Conservation (phyloP, 257 asterid genomes). For the Hygrophila difformis region DNA sequence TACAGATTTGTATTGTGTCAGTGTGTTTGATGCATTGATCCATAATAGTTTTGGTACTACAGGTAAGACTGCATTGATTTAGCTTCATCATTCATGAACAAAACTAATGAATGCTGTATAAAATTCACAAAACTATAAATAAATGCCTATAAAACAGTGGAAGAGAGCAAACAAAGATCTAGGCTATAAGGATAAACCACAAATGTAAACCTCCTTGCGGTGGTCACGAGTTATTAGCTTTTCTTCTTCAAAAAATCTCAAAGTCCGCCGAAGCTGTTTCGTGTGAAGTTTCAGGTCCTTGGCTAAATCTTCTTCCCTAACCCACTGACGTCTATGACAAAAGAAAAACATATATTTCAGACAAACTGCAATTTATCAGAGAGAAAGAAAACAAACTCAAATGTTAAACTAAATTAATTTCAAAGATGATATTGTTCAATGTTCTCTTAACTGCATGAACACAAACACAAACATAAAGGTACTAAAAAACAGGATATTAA, state of each 20-base stretch:
- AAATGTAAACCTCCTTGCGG: conserved; percentile 72
- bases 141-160: conserved; percentile 15
- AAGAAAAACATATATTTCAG: conserved; percentile 15
- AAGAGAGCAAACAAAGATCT: conserved; percentile 14
- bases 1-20: too few relatives aligned
- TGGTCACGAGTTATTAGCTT: conserved; percentile 89
- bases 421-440: too few relatives aligned
- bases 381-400: neutral
- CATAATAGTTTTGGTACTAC: conserved; percentile 4
- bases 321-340: conserved; percentile 74
- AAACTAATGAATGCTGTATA: conserved; percentile 3
- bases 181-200: conserved; percentile 13
- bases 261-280: conserved; percentile 87
- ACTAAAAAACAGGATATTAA: conserved; percentile 14
- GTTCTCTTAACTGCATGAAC: too few relatives aligned
- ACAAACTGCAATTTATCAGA: conserved; percentile 5
- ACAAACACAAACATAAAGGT: neutral
- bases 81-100: conserved; percentile 3
- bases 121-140: conserved; percentile 15
- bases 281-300: conserved; percentile 94
- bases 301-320: conserved; percentile 95
- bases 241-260: conserved; percentile 93
- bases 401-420: conserved; percentile 10
- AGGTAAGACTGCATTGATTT: conserved; percentile 3
- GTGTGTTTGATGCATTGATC: too few relatives aligned